Conservation (phyloP, 305 asterid genomes). For the Caryopteris hybrid region DNA sequence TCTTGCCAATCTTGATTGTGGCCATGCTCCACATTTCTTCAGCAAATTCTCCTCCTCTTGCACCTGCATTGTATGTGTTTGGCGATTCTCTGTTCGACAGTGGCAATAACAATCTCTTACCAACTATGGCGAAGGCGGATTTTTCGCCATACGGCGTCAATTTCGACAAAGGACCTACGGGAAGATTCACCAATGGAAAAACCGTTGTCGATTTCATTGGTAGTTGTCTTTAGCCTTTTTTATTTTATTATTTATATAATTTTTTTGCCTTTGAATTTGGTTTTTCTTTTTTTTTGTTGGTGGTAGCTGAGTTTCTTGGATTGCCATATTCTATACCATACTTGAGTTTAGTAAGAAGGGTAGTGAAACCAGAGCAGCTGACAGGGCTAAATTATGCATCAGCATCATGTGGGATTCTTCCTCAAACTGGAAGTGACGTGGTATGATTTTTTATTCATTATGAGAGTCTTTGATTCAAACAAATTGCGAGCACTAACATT, state of each 20-base stretch:
- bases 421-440: conserved; percentile 40
- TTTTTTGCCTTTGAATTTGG: background rate
- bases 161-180: conserved; percentile 55
- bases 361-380: background rate
- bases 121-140: conserved; percentile 50
- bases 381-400: conserved; percentile 73
- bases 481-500: no score
- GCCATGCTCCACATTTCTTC: background rate
- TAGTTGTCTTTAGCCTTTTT: background rate
- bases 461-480: no score
- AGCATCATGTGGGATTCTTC: conserved; percentile 68
- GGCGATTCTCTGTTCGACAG: conserved; percentile 72
- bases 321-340: conserved; percentile 64
- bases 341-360: conserved; percentile 22
- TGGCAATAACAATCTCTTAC: conserved; percentile 60
- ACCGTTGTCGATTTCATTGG: conserved; percentile 62
- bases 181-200: conserved; percentile 73
- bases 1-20: background rate
- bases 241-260: no score
- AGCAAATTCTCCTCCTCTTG: conserved; percentile 1
- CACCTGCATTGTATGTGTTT: conserved; percentile 58
- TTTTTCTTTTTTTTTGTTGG: no score
- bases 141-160: conserved; percentile 52
- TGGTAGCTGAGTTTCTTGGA: conserved; percentile 70
- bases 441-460: conserved; percentile 36